A percentile compares a stretch with the other conserved stretches of the same genome.
Conservation (phyloP, 345 rosid species). For the Erysimum cheiranthoides region DNA sequence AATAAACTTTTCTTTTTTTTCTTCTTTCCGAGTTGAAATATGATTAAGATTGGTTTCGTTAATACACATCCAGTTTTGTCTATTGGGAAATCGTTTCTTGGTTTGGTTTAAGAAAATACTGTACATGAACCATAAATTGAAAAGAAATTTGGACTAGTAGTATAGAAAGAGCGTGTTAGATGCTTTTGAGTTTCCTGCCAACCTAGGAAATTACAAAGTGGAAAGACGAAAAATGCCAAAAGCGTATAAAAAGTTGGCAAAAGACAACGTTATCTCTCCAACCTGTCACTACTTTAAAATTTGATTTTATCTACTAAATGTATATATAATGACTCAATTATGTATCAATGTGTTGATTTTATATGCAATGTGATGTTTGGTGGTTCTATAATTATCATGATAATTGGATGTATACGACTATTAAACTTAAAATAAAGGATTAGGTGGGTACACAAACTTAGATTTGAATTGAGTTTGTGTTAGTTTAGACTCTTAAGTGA, state of each 20-base stretch:
- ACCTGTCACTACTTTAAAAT: constrained; percentile 30
- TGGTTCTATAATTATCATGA: neutral
- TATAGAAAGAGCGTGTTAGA: constrained; percentile 24
- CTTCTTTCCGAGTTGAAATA: constrained; percentile 1
- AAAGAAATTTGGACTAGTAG: constrained; percentile 5
- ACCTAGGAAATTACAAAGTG: constrained; percentile 45
- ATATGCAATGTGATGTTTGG: constrained; percentile 22
- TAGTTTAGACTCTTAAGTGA: neutral
- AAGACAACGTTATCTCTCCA: constrained; percentile 41
- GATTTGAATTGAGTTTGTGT: constrained; percentile 4
- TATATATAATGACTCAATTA: neutral
- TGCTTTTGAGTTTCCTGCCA: constrained; percentile 42
- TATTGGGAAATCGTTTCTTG: constrained; percentile 3
- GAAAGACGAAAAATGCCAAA: constrained; percentile 31
- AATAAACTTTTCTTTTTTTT: neutral
- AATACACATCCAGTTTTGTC: constrained; percentile 3
- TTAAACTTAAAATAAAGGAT: neutral
- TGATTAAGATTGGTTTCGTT: constrained; percentile 24
- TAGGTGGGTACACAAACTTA: constrained; percentile 17
- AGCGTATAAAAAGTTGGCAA: constrained; percentile 31
- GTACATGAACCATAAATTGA: constrained; percentile 2
- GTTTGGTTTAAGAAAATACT: constrained; percentile 20
- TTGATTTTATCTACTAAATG: constrained; percentile 2
- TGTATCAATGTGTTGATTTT: neutral
- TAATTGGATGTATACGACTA: constrained; percentile 8